phyloP scores from a whole-genome alignment of 2,329 filamentous ascomycete species.

The Orbilia ellipsospora region DNA sequence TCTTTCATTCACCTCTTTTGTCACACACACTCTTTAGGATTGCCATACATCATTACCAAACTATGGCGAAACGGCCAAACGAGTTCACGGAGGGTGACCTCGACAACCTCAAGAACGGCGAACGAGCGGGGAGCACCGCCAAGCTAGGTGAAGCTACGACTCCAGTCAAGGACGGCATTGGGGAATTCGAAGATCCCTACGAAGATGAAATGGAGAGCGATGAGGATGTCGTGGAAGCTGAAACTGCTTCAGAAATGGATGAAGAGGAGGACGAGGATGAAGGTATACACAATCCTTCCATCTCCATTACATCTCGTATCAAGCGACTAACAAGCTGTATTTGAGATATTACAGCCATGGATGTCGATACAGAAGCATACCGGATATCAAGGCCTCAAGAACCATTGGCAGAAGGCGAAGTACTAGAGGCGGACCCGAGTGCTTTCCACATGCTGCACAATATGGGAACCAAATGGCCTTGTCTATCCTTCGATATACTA shows the following conservation, averaged over 20 bases:
- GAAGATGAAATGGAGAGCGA: conserved; percentile 84
- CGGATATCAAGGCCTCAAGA: conserved; percentile 89
- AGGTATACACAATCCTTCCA: conserved; percentile 30
- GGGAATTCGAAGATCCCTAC: conserved; percentile 72
- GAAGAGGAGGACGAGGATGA: conserved; percentile 73
- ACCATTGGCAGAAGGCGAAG: conserved; percentile 82
- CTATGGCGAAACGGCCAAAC: conserved; percentile 51
- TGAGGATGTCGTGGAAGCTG: conserved; percentile 78
- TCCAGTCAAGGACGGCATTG: conserved; percentile 65
- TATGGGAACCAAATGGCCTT: conserved; percentile 94
- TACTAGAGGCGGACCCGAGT: conserved; percentile 87
- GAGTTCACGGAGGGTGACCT: conserved; percentile 54
- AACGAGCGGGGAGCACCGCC: conserved; percentile 49
- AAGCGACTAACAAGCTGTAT: neutral
- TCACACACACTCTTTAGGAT: neutral
- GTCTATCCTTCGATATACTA: conserved; percentile 93
- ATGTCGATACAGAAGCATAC: conserved; percentile 92
- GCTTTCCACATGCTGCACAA: conserved; percentile 98
- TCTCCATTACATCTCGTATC: neutral
- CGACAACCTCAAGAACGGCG: conserved; percentile 55
- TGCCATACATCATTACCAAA: neutral
- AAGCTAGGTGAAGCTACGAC: conserved; percentile 63
- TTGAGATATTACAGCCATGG: conserved; percentile 74
- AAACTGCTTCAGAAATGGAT: conserved; percentile 75
- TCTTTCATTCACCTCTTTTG: neutral